These are phyloP conservation scores for Diaporthe caulivora DNA, from an alignment of 2,329 filamentous ascomycete species.

Conservation along the genomic window DNA sequence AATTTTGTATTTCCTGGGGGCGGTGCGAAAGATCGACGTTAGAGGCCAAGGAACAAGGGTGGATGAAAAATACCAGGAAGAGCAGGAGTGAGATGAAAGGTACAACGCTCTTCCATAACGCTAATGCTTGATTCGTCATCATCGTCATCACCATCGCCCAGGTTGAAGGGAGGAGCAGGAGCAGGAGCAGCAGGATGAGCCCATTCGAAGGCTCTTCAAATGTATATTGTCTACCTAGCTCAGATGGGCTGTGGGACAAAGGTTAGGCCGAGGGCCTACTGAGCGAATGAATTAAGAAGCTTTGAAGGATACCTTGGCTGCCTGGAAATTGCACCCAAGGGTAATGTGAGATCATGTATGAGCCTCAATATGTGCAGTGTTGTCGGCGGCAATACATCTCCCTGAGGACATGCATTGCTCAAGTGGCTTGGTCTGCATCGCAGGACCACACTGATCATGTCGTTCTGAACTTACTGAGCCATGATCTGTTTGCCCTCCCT, in stretches of 20 bases:
- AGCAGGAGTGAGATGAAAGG: neutral
- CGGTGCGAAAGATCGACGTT: neutral
- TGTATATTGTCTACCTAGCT: neutral
- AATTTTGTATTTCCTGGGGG: neutral
- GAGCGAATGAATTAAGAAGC: conserved; percentile 5
- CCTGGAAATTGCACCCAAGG: neutral
- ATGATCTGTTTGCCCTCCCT: neutral
- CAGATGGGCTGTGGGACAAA: neutral
- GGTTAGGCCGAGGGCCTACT: neutral
- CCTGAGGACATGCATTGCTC: neutral
- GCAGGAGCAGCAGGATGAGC: neutral
- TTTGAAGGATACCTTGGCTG: neutral
- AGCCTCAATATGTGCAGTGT: neutral
- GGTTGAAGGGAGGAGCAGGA: neutral
- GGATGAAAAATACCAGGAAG: neutral
- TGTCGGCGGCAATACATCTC: neutral
- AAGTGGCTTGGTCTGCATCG: neutral
- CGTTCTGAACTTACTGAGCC: neutral
- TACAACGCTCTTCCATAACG: neutral
- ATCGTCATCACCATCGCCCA: neutral
- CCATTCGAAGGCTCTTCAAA: neutral
- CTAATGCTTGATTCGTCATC: conserved; percentile 12
- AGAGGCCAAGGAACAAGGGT: neutral
- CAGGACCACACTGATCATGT: neutral
- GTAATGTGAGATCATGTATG: neutral